Conservation (phyloP, 306 rosid species). For the Dryas drummondii region DNA sequence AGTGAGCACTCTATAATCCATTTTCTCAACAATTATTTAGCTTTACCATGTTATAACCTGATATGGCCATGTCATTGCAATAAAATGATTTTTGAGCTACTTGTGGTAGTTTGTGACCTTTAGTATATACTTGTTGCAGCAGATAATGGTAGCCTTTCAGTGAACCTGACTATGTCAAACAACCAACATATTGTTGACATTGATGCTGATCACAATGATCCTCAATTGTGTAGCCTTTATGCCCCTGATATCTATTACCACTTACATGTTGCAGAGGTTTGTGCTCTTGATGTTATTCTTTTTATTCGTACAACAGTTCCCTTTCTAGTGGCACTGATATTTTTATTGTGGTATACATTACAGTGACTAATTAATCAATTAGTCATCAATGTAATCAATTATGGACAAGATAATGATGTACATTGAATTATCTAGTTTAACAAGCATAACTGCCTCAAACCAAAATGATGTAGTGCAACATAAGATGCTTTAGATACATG, state of each 20-base stretch:
- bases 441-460: not conserved
- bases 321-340: constrained; percentile 5
- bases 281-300: constrained; percentile 23
- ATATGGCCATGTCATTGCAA: not conserved
- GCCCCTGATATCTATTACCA: constrained; percentile 69
- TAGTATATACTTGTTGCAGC: constrained; percentile 28
- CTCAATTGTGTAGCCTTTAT: constrained; percentile 67
- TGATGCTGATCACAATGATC: constrained; percentile 67
- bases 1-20: not conserved
- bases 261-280: constrained; percentile 77
- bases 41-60: not conserved
- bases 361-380: not conserved
- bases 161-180: constrained; percentile 25
- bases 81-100: not conserved
- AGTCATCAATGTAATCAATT: not conserved
- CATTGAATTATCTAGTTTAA: not conserved
- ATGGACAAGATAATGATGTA: not conserved
- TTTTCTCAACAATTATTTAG: not conserved
- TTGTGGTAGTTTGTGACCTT: not conserved
- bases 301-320: not conserved
- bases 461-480: not conserved
- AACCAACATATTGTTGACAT: constrained; percentile 47
- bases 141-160: constrained; percentile 37
- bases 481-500: not conserved
- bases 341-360: not conserved